Evolutionary conservation across 768 basidiomycete genomes (phyloP), one percentile per base, ranked within the genome.

Genomic region (Phanerodontia chrysosporium): DNA sequence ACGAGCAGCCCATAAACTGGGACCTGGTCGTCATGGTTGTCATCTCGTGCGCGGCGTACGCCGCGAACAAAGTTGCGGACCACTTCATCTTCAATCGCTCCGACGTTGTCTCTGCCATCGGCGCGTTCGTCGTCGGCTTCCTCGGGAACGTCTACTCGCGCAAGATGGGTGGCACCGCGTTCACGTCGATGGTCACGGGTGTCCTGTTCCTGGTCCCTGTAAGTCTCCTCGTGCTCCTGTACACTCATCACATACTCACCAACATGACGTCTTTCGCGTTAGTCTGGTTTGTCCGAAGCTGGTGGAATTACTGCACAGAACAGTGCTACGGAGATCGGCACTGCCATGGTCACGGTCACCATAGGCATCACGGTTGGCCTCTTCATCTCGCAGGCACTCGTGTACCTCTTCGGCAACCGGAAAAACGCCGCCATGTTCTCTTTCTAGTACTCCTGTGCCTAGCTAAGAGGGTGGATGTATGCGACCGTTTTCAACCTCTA

Each of bases 361-460:
- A 91, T 94, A 58, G 92, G 92, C 28, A 93, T 95, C 65, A 94
- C 91, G 0, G 90, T 93, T 51, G 91, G 92, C 18, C 72, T 95
- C 45, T 94, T 93, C 75, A 90, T 89, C 81, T 92, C 90, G 64
- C 90, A 91, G 68, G 86, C 90, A 12, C 72, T 95, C 45, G 89
- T 95, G 16, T 95, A 94, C 67, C 88, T 87, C 64, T 94, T 95
- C 65, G 92, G 92, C 8, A 79, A 82, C 8, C 80, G 88, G 59
- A 95, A 95, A 77, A 88, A 85, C 58, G 89, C 90, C 16, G 91
- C 90, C 6, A 82, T 92, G 42, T 94, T 94, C 72, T 92, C 90
- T 7, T 92, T 92, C 77, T 91, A 69, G 77, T 7, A 53, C 5
- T 36, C 48, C 24, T 21, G 49, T 29, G 27, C 21, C n/a, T 27